A percentile compares a stretch with the other conserved stretches of the same genome.
Conservation (phyloP, 352 stramenopile species). For the Phytopythium boreale region DNA sequence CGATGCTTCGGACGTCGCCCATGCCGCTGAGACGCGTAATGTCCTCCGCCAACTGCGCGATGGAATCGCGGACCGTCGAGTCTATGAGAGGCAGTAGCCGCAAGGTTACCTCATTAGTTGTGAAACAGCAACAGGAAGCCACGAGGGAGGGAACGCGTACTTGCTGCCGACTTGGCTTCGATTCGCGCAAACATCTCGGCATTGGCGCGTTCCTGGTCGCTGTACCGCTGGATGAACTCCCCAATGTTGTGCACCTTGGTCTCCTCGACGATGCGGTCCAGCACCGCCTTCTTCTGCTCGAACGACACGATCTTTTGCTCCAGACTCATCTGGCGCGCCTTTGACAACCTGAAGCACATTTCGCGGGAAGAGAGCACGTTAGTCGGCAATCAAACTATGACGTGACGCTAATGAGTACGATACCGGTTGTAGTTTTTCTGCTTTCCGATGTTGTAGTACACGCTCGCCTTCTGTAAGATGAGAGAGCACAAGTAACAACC, state of each 20-base stretch:
- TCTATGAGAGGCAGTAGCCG: slow-evolving; percentile 21
- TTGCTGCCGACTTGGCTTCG: slow-evolving; percentile 43
- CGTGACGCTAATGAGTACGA: slow-evolving; percentile 11
- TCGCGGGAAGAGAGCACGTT: not conserved
- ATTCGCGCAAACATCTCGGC: slow-evolving; percentile 48
- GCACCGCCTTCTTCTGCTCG: slow-evolving; percentile 61
- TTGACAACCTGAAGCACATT: slow-evolving; percentile 19
- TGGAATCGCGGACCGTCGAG: slow-evolving; percentile 35
- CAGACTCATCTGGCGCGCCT: slow-evolving; percentile 46
- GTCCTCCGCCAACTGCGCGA: slow-evolving; percentile 49
- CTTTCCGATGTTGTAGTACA: slow-evolving; percentile 36
- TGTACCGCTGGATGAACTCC: slow-evolving; percentile 66
- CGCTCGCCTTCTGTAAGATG: slow-evolving; percentile 21
- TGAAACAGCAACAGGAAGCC: not conserved
- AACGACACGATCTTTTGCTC: slow-evolving; percentile 70
- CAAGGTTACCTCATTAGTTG: not conserved
- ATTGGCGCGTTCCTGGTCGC: slow-evolving; percentile 52
- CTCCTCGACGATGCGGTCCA: slow-evolving; percentile 56
- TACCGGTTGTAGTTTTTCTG: slow-evolving; percentile 28
- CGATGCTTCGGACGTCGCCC: slow-evolving; percentile 32
- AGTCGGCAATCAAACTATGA: not conserved
- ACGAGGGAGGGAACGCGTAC: slow-evolving; percentile 14
- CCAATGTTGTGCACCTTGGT: slow-evolving; percentile 47
- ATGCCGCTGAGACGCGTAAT: slow-evolving; percentile 48
- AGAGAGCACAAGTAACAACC: not conserved